Evolutionary conservation across 495 filamentous ascomycete genomes (phyloP).

Genomic region (Tuber umbilicatum): DNA sequence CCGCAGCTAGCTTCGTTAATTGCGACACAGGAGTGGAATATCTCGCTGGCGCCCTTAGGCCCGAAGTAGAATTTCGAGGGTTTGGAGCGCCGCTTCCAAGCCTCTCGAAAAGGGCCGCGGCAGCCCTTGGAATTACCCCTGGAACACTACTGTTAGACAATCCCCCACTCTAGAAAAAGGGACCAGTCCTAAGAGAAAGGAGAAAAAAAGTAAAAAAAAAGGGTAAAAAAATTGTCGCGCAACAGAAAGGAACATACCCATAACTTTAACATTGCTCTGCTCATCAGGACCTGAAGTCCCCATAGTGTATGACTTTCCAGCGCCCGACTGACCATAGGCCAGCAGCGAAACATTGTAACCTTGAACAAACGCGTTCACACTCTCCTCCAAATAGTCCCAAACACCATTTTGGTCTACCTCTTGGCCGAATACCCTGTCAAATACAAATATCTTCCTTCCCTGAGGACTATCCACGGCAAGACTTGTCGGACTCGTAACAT

Average conservation of each 20-base stretch:
- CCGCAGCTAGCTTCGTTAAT: conserved; percentile 49
- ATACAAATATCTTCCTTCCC: conserved; percentile 89
- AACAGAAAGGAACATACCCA: conserved; percentile 56
- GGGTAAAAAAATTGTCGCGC: not conserved
- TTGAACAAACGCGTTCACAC: conserved; percentile 81
- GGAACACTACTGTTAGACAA: conserved; percentile 34
- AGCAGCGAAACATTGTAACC: conserved; percentile 99
- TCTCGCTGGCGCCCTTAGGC: conserved; percentile 70
- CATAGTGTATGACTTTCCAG: conserved; percentile 99
- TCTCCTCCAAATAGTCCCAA: conserved; percentile 91
- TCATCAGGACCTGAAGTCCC: conserved; percentile 85
- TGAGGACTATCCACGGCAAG: conserved; percentile 83
- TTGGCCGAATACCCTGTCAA: conserved; percentile 87
- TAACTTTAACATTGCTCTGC: conserved; percentile 63
- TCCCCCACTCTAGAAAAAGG: conserved; percentile 10
- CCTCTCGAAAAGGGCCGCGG: conserved; percentile 78
- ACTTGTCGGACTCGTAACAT: conserved; percentile 75
- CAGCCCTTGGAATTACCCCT: conserved; percentile 94
- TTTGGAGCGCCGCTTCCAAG: conserved; percentile 58
- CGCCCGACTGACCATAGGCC: conserved; percentile 97
- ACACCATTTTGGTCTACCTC: conserved; percentile 79
- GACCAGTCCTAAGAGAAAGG: not conserved
- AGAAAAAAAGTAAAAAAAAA: not conserved
- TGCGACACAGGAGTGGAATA: conserved; percentile 60
- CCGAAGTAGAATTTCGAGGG: conserved; percentile 59